Evolutionary conservation across 495 filamentous ascomycete genomes (phyloP), one percentile per base, ranked within the genome.

Genomic region (Penicillium parvum): DNA sequence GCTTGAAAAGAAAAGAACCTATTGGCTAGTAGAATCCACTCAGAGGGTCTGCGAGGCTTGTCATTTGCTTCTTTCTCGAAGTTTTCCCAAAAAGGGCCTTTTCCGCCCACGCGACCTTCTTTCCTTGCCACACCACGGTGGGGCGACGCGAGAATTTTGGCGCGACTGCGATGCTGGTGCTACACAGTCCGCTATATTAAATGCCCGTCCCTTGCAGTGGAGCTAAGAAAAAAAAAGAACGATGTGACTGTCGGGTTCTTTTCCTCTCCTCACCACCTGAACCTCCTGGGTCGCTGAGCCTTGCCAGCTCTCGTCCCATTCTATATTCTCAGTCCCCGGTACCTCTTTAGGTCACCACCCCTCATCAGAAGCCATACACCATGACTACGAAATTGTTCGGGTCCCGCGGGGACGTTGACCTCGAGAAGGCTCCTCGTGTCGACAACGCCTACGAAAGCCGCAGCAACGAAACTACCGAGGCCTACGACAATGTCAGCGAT

Each of bases 351-450:
- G 18, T n/a, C n/a, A n/a, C n/a, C n/a, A n/a, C n/a, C n/a, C 25
- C 41, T 44, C 32, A 20, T 35, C 38, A 16, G 28, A 22, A 32
- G 26, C 34, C 28, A 14, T 32, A 5, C 35, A 50, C 33, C 14
- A 49, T 55, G 50, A 43, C 16, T 12, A 43, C 48, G 29, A 53
- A 51, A 27, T 43, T 53, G 38, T 45, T 44, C 32, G 55, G 53
- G 47, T 62, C 63, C 27, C 54, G 57, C 20, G 51, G 51, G 26
- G 54, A 61, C 4, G 37, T 49, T 26, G 66, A 70, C 45, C 43
- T 73, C 27, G 69, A 73, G 47, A 73, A 73, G 40, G 60, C 57
- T 5, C 61, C 67, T 38, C 54, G 53, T 21, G 66, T 64, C 38
- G 40, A 50, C 36, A 55, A 40, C 45, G 36, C 60, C 15, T 61